These are phyloP conservation scores for Phyllosticta citribraziliensis DNA, from an alignment of 2,329 filamentous ascomycete species.

Conservation along the genomic window DNA sequence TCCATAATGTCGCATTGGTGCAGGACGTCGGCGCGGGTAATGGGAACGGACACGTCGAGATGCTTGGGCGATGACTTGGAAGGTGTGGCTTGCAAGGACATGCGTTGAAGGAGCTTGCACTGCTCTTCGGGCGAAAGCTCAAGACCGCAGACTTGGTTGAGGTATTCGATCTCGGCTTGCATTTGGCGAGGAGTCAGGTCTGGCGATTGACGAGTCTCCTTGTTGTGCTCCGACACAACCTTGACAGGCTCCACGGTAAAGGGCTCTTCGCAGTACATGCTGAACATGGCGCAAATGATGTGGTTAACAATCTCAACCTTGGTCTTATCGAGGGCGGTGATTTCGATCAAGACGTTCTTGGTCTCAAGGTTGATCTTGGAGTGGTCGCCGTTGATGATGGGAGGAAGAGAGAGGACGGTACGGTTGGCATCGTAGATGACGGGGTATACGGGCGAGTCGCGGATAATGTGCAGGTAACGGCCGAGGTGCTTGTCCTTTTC, in stretches of 20 bases:
- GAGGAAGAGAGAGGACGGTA: slow-evolving; percentile 83
- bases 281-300: slow-evolving; percentile 97
- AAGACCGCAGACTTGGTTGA: slow-evolving; percentile 87
- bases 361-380: slow-evolving; percentile 92
- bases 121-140: slow-evolving; percentile 63
- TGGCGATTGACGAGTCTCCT: slow-evolving; percentile 69
- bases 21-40: slow-evolving; percentile 86
- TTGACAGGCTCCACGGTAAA: slow-evolving; percentile 93
- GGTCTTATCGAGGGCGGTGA: slow-evolving; percentile 89
- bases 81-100: slow-evolving; percentile 76
- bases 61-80: slow-evolving; percentile 58
- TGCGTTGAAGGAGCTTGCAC: slow-evolving; percentile 72
- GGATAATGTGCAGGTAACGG: slow-evolving; percentile 86
- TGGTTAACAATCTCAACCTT: slow-evolving; percentile 94
- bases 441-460: slow-evolving; percentile 86
- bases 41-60: slow-evolving; percentile 72
- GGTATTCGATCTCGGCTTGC: slow-evolving; percentile 80
- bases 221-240: slow-evolving; percentile 86
- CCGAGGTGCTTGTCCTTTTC: slow-evolving; percentile 86
- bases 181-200: slow-evolving; percentile 67
- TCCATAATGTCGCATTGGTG: slow-evolving; percentile 99
- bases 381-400: slow-evolving; percentile 95
- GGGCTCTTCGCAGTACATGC: slow-evolving; percentile 68
- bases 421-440: slow-evolving; percentile 88
- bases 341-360: slow-evolving; percentile 92